Base-by-base conservation (phyloP, 2,329 filamentous ascomycete species). In the Aspergillus neoniger region DNA sequence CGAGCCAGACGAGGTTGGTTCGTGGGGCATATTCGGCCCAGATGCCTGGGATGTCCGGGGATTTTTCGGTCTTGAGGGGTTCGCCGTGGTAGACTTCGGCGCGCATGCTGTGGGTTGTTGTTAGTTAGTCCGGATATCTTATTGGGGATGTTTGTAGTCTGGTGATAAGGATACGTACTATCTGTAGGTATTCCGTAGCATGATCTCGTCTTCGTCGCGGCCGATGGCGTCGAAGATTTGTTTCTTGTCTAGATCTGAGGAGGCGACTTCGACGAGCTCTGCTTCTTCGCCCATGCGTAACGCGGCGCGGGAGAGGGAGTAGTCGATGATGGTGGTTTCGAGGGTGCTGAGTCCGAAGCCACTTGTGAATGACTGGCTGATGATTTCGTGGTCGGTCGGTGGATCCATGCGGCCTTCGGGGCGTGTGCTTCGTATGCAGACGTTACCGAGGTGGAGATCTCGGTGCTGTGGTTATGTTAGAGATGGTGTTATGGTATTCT, bases 311-410 rank as follows among this genome's bases (percentile, higher is more conserved):
- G 86, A 88, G 38, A 89, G 80, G 1, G 87, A 88, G 72, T 89
- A 89, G 71, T 89, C 87, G 65, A 89, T 89, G 23, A 89, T 81
- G 0, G 87, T 88, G 1, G 85, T 85, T 65, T 87, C 83, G 4
- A 88, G 73, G 1, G 79, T 78, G 14, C 84, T 85, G 59, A 85
- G 79, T 2, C 81, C 80, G 23, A 87, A 75, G 19, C 76, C 76
- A 60, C 81, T 74, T 2, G 72, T 69, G 17, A 72, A 73, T n/a
- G 69, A 62, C 12, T 72, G 66, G 19, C 69, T 64, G 17, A 67
- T 68, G 41, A 74, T 63, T 2, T 74, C 70, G 15, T 73, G 57
- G 38, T 75, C 69, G 3, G 72, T 68, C 4, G 74, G 70, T 30
- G 74, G 68, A 10, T 76, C 68, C 70, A 76, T 73, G 53, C 64